Conservation (phyloP, 352 stramenopile genomes). For the Peronospora destructor region DNA sequence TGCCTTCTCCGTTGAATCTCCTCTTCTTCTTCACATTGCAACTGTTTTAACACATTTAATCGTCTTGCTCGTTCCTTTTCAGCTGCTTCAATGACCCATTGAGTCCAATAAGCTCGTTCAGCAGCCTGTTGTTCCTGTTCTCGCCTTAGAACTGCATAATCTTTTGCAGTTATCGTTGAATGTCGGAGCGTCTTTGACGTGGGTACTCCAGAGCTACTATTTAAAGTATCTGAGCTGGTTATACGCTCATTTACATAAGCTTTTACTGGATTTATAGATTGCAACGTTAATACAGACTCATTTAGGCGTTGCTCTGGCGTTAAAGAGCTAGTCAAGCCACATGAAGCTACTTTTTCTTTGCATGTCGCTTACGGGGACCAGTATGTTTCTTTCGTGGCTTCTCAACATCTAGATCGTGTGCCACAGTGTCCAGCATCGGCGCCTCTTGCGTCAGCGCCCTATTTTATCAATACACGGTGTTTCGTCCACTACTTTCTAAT, state of each 20-base stretch:
- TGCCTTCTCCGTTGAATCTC: conserved; percentile 54
- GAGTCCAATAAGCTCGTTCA: conserved; percentile 71
- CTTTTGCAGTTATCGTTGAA: conserved; percentile 4
- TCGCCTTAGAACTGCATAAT: conserved; percentile 7
- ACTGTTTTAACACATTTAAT: conserved; percentile 53
- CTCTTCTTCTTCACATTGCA: conserved; percentile 70
- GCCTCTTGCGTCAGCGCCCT: conserved; percentile 21
- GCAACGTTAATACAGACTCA: neutral
- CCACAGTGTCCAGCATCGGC: conserved; percentile 11
- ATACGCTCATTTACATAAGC: neutral
- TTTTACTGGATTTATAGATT: neutral
- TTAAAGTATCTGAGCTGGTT: neutral
- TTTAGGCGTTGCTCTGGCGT: conserved; percentile 4
- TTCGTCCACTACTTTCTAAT: neutral
- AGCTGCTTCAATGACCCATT: conserved; percentile 73
- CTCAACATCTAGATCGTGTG: conserved; percentile 2
- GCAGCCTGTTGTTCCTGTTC: conserved; percentile 25
- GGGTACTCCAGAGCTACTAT: neutral
- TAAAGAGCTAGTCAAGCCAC: neutral
- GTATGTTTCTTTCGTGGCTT: conserved; percentile 39
- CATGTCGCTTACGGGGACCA: conserved; percentile 49
- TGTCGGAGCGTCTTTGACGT: conserved; percentile 1
- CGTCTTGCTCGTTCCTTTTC: conserved; percentile 70
- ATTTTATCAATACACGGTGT: neutral
- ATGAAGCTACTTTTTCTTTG: conserved; percentile 48